These are phyloP conservation scores for Alternaria triticina DNA, from an alignment of 2,329 filamentous ascomycete genomes.

Conservation along the genomic window DNA sequence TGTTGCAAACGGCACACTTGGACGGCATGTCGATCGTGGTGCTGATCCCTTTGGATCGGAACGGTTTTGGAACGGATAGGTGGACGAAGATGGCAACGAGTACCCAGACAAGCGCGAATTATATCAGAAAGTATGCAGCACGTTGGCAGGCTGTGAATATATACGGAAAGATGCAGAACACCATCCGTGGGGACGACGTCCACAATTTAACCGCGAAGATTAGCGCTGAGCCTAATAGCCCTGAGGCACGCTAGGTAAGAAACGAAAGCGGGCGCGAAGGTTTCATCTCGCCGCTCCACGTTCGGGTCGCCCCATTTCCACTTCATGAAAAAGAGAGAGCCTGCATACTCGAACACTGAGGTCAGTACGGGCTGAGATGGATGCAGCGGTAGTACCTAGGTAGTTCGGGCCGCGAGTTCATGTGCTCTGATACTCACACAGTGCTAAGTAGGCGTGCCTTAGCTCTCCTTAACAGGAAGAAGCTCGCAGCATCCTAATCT, in stretches of 20 bases:
- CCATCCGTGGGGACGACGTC: neutral
- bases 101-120: neutral
- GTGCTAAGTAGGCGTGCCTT: too few relatives aligned
- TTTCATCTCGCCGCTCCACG: neutral
- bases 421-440: neutral
- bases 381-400: too few relatives aligned
- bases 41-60: neutral
- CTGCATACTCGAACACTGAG: too few relatives aligned
- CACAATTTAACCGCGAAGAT: neutral
- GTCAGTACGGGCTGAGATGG: too few relatives aligned
- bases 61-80: neutral
- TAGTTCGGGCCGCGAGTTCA: neutral
- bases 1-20: constrained; percentile 22
- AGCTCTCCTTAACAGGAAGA: neutral
- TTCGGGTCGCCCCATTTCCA: neutral
- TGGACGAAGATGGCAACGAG: neutral
- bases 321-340: too few relatives aligned
- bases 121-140: neutral
- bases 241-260: too few relatives aligned
- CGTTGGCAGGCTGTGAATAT: neutral
- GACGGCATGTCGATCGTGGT: neutral
- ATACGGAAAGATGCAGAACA: neutral
- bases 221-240: too few relatives aligned
- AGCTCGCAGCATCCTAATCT: neutral
- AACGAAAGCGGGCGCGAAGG: neutral